Evolutionary conservation across 192 early-diverging fungal genomes (phyloP), one percentile per base, ranked within the genome.

Genomic region (Pilaira anomala): DNA sequence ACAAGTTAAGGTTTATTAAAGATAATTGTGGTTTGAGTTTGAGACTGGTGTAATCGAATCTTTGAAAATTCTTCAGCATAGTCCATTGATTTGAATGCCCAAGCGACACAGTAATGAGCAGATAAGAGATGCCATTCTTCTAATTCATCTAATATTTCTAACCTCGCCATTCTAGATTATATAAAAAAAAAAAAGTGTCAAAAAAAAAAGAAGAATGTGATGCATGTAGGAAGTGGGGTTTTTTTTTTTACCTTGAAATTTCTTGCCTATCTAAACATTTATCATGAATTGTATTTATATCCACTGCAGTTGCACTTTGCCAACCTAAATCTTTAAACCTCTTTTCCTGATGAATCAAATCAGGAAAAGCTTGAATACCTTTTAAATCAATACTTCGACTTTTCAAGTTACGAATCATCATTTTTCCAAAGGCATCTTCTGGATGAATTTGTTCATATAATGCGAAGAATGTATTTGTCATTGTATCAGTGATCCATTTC

Each of bases 391-490:
- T 87, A n/a, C 85, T 78, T 3, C 90, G 85, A 22, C 68, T 60
- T 76, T 83, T 74, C 36, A 98, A 76, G 55, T 97, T 98, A 16
- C 84, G 82, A 11, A 97, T 67, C 97, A 98, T 98, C 76, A 89
- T 89, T 42, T 78, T 69, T 1, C 97, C 97, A 81, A 98, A 98
- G 8, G 88, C 74, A 71, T 98, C 94, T 49, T 87, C 66, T 0
- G 97, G 97, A 22, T 84, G 70, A 60, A 98, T 93, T 76, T 95
- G 95, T 62, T 98, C 97, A 72, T 96, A 98, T 3, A 89, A 78
- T 13, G 93, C 64, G 62, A 96, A 90, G 14, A 86, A 33, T 5
- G 85, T 72, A 14, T 76, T 62, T 1, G 59, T 48, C 36, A 88
- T 64, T 19, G 76, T 67, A 4, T 65, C 33, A 0, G 82, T 83